phyloP scores from a whole-genome alignment of 2,329 filamentous ascomycete species.

The Pseudocercospora vitis region DNA sequence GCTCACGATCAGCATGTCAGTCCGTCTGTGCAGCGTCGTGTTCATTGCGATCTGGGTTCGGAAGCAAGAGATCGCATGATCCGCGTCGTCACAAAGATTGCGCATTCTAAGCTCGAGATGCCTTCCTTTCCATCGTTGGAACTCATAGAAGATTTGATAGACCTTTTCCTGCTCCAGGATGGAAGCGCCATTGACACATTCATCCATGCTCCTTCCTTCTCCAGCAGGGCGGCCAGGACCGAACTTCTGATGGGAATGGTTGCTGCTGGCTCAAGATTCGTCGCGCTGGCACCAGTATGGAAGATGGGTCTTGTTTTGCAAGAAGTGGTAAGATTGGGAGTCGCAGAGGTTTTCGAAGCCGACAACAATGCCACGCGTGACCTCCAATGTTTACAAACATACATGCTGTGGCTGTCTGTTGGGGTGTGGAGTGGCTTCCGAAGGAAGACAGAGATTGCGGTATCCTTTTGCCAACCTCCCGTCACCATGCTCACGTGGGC shows the following conservation, averaged over 20 bases:
- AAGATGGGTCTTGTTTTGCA: conserved; percentile 58
- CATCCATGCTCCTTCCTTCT: conserved; percentile 61
- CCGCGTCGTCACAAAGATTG: conserved; percentile 27
- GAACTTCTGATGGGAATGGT: conserved; percentile 59
- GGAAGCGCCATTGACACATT: conserved; percentile 56
- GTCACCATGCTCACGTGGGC: conserved; percentile 49
- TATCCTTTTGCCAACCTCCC: conserved; percentile 55
- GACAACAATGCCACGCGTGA: conserved; percentile 52
- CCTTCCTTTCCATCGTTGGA: conserved; percentile 62
- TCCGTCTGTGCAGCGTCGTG: conserved; percentile 21
- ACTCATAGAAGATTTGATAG: conserved; percentile 59
- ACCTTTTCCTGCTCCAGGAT: conserved; percentile 58
- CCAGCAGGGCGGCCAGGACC: conserved; percentile 53
- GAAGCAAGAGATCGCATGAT: conserved; percentile 32
- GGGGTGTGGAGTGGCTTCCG: conserved; percentile 59
- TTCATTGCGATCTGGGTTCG: conserved; percentile 27
- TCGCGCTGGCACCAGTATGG: conserved; percentile 56
- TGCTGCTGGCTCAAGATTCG: conserved; percentile 58
- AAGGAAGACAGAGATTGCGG: conserved; percentile 57
- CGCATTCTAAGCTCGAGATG: conserved; percentile 42
- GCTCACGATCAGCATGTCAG: conserved; percentile 29
- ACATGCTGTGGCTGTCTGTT: conserved; percentile 50
- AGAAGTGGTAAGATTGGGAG: conserved; percentile 45
- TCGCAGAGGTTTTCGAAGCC: conserved; percentile 44
- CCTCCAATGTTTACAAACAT: conserved; percentile 51